phyloP scores from a whole-genome alignment of 192 early-diverging fungal genomes.

The Entomortierella parvispora region DNA sequence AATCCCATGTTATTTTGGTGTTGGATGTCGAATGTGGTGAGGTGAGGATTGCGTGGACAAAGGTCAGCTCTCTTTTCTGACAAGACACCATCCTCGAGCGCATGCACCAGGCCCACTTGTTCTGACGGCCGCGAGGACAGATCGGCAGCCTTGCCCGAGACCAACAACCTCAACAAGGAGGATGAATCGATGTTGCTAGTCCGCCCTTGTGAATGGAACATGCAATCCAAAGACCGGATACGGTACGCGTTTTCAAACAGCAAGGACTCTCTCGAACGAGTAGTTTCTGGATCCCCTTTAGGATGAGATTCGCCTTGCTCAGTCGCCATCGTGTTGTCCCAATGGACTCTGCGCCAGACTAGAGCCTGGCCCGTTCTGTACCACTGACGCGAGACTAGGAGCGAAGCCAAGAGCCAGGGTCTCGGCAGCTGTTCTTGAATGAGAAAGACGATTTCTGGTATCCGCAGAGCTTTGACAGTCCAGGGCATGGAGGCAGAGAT shows the following conservation, averaged over 20 bases:
- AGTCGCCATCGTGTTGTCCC: constrained; percentile 30
- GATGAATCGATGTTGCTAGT: constrained; percentile 23
- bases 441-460: constrained; percentile 25
- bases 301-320: no score
- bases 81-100: no score
- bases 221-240: constrained; percentile 24
- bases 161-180: constrained; percentile 3
- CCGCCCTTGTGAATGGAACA: constrained; percentile 29
- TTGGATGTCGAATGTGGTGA: no score
- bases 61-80: no score
- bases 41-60: no score
- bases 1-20: neutral
- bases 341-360: constrained; percentile 26
- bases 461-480: constrained; percentile 16
- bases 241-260: constrained; percentile 9
- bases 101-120: no score
- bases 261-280: constrained; percentile 4
- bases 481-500: neutral
- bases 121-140: neutral
- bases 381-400: constrained; percentile 19
- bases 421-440: constrained; percentile 29
- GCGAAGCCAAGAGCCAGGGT: constrained; percentile 8
- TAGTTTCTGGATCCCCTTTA: no score
- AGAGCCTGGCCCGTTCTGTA: constrained; percentile 19
- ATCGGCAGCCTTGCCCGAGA: neutral